phyloP scores from a whole-genome alignment of 768 basidiomycete species.

The Leccinellum luteum region DNA sequence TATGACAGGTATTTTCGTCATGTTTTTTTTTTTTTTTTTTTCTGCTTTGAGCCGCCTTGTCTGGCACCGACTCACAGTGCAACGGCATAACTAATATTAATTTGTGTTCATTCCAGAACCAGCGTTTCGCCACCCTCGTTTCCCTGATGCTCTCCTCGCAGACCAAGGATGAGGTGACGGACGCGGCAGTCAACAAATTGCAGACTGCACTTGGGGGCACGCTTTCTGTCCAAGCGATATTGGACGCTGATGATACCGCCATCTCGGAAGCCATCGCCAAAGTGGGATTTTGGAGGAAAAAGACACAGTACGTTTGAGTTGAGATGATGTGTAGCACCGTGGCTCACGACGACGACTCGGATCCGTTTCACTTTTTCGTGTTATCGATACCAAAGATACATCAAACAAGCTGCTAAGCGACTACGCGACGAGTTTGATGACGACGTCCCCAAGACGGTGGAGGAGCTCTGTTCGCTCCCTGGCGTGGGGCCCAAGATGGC shows the following conservation, averaged over 20 bases:
- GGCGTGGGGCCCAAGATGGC: slow-evolving; percentile 99
- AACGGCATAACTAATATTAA: neutral
- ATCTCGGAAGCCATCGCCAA: slow-evolving; percentile 79
- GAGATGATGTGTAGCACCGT: neutral
- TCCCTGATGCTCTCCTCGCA: slow-evolving; percentile 96
- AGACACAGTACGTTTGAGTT: slow-evolving; percentile 58
- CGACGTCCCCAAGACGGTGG: slow-evolving; percentile 87
- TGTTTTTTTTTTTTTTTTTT: neutral
- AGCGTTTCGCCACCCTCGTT: slow-evolving; percentile 80
- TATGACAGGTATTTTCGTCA: neutral
- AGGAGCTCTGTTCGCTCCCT: slow-evolving; percentile 80
- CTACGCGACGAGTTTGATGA: slow-evolving; percentile 71
- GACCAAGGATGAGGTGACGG: slow-evolving; percentile 89
- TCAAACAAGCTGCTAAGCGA: slow-evolving; percentile 68
- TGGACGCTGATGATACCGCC: slow-evolving; percentile 56
- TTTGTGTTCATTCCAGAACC: slow-evolving; percentile 47
- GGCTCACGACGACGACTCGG: neutral
- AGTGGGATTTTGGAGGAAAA: slow-evolving; percentile 91
- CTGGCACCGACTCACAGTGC: neutral
- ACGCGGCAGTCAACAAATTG: slow-evolving; percentile 73
- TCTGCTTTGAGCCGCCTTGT: neutral
- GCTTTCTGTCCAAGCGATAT: slow-evolving; percentile 69
- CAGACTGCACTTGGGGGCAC: slow-evolving; percentile 73
- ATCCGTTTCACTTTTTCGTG: neutral
- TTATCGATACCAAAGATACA: slow-evolving; percentile 46